These are phyloP conservation scores for Larix sibirica DNA, from an alignment of 83 land plant genomes.

Conservation along the genomic window DNA sequence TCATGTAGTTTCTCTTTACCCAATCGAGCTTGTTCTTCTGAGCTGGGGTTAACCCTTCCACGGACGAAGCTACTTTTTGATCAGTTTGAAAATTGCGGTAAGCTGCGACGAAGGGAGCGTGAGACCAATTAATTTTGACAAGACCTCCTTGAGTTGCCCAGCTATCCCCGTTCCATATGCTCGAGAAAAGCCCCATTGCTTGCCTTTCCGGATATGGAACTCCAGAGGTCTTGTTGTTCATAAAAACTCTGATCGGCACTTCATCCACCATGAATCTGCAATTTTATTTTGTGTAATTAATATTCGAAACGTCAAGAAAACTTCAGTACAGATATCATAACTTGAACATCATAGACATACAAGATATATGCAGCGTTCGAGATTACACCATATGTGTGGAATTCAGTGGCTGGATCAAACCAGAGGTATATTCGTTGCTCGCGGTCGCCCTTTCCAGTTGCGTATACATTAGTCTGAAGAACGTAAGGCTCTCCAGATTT, in stretches of 20 bases:
- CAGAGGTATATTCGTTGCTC: conserved; percentile 61
- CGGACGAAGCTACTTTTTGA: too few species aligned
- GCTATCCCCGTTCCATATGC: conserved; percentile 63
- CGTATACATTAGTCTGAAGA: conserved; percentile 63
- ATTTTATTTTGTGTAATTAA: neutral
- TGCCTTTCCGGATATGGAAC: conserved; percentile 56
- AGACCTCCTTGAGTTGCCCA: conserved; percentile 80
- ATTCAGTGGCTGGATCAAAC: conserved; percentile 72
- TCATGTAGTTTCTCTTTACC: conserved; percentile 31
- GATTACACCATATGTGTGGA: conserved; percentile 59
- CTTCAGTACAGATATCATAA: too few species aligned
- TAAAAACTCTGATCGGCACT: conserved; percentile 63
- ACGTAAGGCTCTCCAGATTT: conserved; percentile 52
- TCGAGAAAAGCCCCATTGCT: conserved; percentile 59
- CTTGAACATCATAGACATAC: conserved; percentile 27
- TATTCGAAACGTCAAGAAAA: too few species aligned
- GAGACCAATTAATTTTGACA: conserved; percentile 62
- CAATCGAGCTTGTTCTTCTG: conserved; percentile 13
- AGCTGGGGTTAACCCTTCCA: neutral
- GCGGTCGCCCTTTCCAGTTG: conserved; percentile 48
- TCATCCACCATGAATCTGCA: conserved; percentile 65
- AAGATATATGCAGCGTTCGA: conserved; percentile 63
- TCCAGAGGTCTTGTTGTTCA: conserved; percentile 57
- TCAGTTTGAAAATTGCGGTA: conserved; percentile 24
- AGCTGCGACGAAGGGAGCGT: conserved; percentile 62